Evolutionary conservation across 2,329 filamentous ascomycete genomes (phyloP), one percentile per base, ranked within the genome.

Genomic region (Clarireedia homoeocarpa): DNA sequence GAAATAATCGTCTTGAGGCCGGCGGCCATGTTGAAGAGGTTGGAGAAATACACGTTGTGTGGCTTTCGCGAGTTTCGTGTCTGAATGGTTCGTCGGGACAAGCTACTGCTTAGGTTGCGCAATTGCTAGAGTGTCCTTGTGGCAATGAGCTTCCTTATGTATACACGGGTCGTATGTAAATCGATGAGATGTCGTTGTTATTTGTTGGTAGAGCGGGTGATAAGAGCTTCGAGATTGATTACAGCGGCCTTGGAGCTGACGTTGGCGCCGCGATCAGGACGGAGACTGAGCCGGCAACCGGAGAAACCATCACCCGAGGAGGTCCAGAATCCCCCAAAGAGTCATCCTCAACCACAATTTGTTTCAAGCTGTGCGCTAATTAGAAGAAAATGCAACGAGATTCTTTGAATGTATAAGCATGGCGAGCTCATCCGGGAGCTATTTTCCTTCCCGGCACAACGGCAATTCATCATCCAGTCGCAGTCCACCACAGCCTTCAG

Each of bases 1-100:
- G 89, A 90, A 74, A 99, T 99, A 75, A 99, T 99, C 65, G 94
- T 99, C 77, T 96, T 97, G 70, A 99, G 85, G 71, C 94, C 94
- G 67, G 94, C 91, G 78, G 89, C 82, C 76, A 76, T 79, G 66
- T 62, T 69, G 61, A 58, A 51, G 34, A 48, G 15, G 5, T 40
- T 44, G 17, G 17, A 9, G 6, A 50, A n/a, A 39, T 36, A 10
- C 36, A 40, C n/a, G 17, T 48, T 38, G 48, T 23, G 36, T 48
- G 38, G 7, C 17, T 47, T 56, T 50, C 15, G 38, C 24, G n/a
- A 34, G 23, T 51, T 53, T 34, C 30, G 30, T 34, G 30, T 34
- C 5, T 9, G 30, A 34, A 34, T 14, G 30, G 9, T 34, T 34
- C 30, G 30, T 12, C 9, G 9, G 30, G 30, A 34, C 12, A 34